Base-by-base conservation (phyloP, 2,329 filamentous ascomycete species). In the Zasmidium citrigriseum region DNA sequence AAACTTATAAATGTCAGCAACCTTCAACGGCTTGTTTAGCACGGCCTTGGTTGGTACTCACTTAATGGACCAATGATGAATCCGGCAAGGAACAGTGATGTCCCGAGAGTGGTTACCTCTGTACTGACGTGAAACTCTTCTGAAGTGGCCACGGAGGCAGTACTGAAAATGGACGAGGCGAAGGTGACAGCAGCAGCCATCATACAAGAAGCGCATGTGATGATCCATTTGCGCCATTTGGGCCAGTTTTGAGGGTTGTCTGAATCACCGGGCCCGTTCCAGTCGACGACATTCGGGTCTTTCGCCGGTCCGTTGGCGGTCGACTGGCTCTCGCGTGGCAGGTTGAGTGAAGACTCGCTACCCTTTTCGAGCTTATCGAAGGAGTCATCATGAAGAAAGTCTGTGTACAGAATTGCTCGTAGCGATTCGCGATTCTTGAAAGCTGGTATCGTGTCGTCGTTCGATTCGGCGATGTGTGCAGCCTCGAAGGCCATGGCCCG, bases 171-270 rank as follows among this genome's bases (percentile, higher is more conserved):
- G 7, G 69, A 65, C 55, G 77, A 76, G 64, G 92, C 76, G 46
- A 86, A 83, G 1, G 91, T 83, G 0, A 88, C 78, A n/a, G 18
- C 34, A n/a, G 18, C 14, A 11, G 34, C 34, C 7, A 41, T 41
- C 34, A 41, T 41, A n/a, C 34, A 9, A 4, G 16, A 7, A 4
- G 16, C 18, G 34, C 34, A 41, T 7, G 34, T 41, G 14, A 41
- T 41, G 14, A 41, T 11, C 34, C 34, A 41, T 16, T 41, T 41
- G 12, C 34, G 34, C 34, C 34, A 41, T 41, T n/a, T 41, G 14
- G 34, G 34, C 16, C 34, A 41, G 14, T 41, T 41, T 16, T 41
- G 34, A n/a, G 16, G 34, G 14, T 41, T 41, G 12, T 41, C 34
- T 4, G 34, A 4, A n/a, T 41, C 34, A 16, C 4, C 34, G 16